These are phyloP conservation scores for Carallia pectinifolia DNA, from an alignment of 345 rosid species.

Conservation along the genomic window DNA sequence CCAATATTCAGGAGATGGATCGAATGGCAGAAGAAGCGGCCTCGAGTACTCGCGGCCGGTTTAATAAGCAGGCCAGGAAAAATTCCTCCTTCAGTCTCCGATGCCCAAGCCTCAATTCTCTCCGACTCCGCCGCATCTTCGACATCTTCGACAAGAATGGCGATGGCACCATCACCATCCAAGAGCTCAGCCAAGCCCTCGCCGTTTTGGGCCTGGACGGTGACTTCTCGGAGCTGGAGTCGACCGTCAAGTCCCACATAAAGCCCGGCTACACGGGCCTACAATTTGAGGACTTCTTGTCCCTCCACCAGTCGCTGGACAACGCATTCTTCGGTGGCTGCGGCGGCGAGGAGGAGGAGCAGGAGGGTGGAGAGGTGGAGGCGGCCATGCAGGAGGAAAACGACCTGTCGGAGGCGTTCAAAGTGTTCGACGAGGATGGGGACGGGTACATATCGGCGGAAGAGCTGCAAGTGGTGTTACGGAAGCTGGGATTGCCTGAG, in stretches of 20 bases:
- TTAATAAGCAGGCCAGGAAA: neutral
- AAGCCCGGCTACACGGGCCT: constrained; percentile 57
- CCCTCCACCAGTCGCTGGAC: constrained; percentile 61
- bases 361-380: neutral
- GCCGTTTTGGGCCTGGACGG: constrained; percentile 64
- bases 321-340: constrained; percentile 38
- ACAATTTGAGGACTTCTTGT: constrained; percentile 55
- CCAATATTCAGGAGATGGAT: neutral
- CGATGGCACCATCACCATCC: constrained; percentile 63
- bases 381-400: constrained; percentile 47
- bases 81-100: constrained; percentile 26
- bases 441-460: constrained; percentile 84
- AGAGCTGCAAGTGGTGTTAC: constrained; percentile 69
- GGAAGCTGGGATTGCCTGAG: constrained; percentile 70
- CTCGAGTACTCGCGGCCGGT: neutral
- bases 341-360: constrained; percentile 1
- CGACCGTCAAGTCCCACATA: constrained; percentile 50
- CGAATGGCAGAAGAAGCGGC: neutral
- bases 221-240: constrained; percentile 54
- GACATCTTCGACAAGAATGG: constrained; percentile 86
- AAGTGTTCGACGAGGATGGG: constrained; percentile 88
- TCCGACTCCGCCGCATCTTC: constrained; percentile 55
- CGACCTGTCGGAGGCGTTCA: constrained; percentile 84
- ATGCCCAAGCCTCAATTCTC: constrained; percentile 27
- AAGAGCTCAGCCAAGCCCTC: constrained; percentile 68